Evolutionary conservation across 208 protist species (phyloP), one percentile per base, ranked within the genome.

Genomic region (Naegleria lovaniensis): DNA sequence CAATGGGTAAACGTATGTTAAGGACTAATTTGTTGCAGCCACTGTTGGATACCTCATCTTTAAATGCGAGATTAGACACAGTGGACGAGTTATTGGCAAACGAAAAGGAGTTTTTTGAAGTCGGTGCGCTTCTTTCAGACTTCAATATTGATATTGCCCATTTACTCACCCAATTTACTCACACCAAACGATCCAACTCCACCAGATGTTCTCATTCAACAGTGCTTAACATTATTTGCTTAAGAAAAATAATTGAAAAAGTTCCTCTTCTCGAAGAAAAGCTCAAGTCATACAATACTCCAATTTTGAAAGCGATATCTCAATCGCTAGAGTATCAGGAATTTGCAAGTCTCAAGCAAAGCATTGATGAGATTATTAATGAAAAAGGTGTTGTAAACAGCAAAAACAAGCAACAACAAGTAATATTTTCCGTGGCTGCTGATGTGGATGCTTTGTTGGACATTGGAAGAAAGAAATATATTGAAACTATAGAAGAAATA

Each of bases 361-460:
- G 41, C 40, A 87, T 91, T 0, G 67, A 91, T 22, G 5, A 43
- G 33, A 85, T 91, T 0, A 76, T 84, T 36, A 58, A 84, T 39
- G 40, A 48, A 51, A 33, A 29, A 36, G 9, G 29, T 5, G 7
- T 84, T 39, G 9, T 29, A 19, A 58, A 36, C 29, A 76, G 76
- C 22, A 84, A 86, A 85, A 36, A 84, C 76, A 90, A 84, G n/a
- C 19, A 76, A 25, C 52, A 75, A 33, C 55, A 58, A 88, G 25
- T 36, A 9, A 25, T 25, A 5, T 90, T 83, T 83, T 51, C 89
- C 29, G 38, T 90, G 3, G 59, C 59, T 7, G 2, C 76, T 51
- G 52, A 19, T 29, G 52, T 91, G 11, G n/a, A 91, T 85, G 84
- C 43, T 25, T 33, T 91, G 13, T 51, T 91, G 25, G 90, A 91